Percentiles rank a stretch among this genome's conserved stretches.
Conservation (phyloP, 139 green algal species). For the Chlorella ohadii region DNA sequence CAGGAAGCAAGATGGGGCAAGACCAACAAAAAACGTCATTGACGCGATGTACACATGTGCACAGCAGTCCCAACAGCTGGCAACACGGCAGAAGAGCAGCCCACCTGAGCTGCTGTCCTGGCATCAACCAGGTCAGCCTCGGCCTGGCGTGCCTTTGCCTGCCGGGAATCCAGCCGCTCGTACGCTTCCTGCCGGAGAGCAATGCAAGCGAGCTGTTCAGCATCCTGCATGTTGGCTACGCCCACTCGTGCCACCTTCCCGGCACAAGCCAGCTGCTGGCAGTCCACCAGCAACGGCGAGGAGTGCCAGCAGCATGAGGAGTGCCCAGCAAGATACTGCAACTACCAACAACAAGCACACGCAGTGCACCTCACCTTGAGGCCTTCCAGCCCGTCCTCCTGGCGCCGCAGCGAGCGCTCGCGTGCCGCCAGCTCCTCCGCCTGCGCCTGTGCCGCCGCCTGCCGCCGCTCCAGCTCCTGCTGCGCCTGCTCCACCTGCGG, state of each 20-base stretch:
- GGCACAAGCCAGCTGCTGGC: too few species aligned
- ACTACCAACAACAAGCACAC: too few species aligned
- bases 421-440: not conserved
- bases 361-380: not conserved
- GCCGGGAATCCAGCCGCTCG: constrained; percentile 18
- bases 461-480: constrained; percentile 10
- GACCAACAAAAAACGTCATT: too few species aligned
- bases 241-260: too few species aligned
- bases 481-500: constrained; percentile 24
- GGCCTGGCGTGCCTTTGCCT: not conserved
- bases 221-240: not conserved
- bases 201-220: not conserved
- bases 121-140: constrained; percentile 26
- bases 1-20: too few species aligned
- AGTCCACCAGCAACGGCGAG: too few species aligned
- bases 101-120: constrained; percentile 15
- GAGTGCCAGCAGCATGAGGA: too few species aligned
- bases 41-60: too few species aligned
- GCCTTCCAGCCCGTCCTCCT: constrained; percentile 36
- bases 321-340: too few species aligned
- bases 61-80: not conserved
- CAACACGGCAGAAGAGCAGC: not conserved
- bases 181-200: constrained; percentile 23
- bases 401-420: constrained; percentile 21
- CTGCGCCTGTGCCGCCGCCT: not conserved